Conservation (phyloP, 495 filamentous ascomycete species). For the Aspergillus cavernicola region DNA sequence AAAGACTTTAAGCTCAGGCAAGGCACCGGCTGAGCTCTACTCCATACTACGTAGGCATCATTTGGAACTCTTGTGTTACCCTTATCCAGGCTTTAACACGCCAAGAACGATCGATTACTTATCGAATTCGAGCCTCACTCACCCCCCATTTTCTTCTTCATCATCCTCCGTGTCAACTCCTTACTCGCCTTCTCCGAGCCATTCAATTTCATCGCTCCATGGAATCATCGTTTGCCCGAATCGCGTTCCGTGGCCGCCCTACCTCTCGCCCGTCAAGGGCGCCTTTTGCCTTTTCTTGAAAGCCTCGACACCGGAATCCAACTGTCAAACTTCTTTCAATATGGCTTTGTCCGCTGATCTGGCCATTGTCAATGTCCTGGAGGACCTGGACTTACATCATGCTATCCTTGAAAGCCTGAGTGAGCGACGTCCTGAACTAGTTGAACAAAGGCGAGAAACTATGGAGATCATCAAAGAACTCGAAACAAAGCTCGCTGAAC, state of each 20-base stretch:
- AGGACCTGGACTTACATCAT: slow-evolving; percentile 36
- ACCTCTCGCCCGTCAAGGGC: background rate
- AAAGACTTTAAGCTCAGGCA: no score
- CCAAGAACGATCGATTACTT: slow-evolving; percentile 2
- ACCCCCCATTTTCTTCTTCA: background rate
- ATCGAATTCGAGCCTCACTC: background rate
- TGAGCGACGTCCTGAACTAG: slow-evolving; percentile 22
- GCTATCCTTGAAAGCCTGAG: slow-evolving; percentile 39
- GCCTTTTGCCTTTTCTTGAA: background rate
- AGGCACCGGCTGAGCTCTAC: no score
- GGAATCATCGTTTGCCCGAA: background rate
- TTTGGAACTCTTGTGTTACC: background rate
- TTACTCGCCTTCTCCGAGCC: background rate
- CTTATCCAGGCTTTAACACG: background rate
- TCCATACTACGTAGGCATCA: no score
- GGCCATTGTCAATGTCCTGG: slow-evolving; percentile 26
- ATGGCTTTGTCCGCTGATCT: slow-evolving; percentile 16
- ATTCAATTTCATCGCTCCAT: background rate
- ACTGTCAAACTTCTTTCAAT: background rate
- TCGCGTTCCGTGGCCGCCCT: background rate
- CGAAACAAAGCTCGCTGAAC: slow-evolving; percentile 19
- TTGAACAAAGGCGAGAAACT: slow-evolving; percentile 23
- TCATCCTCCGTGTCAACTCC: background rate
- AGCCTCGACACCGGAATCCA: background rate
- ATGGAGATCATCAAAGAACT: slow-evolving; percentile 19